phyloP scores from a whole-genome alignment of 2,329 filamentous ascomycete genomes.

The Hypoxylon sp. region DNA sequence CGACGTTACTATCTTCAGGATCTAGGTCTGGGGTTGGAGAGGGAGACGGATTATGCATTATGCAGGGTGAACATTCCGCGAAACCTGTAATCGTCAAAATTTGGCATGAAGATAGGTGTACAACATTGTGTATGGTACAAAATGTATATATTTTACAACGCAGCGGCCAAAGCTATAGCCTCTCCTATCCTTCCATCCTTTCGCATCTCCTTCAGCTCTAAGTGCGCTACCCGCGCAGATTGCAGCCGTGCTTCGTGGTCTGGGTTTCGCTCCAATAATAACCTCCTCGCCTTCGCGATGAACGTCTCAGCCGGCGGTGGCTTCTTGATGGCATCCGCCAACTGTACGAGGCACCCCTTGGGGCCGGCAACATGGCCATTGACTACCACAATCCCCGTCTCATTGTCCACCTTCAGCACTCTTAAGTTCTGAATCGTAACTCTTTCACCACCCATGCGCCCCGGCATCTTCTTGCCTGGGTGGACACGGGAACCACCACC shows the following conservation, averaged over 20 bases:
- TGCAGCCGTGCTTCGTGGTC: slow-evolving; percentile 63
- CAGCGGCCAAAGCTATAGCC: slow-evolving; percentile 47
- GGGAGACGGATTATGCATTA: not conserved
- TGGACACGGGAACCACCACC: slow-evolving; percentile 92
- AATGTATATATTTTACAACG: slow-evolving; percentile 32
- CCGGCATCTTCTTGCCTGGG: slow-evolving; percentile 98
- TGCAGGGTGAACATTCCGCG: slow-evolving; percentile 7
- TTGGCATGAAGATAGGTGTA: slow-evolving; percentile 48
- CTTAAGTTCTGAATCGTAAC: slow-evolving; percentile 93
- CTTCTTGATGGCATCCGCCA: slow-evolving; percentile 95
- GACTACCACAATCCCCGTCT: slow-evolving; percentile 89
- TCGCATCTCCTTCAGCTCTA: slow-evolving; percentile 68
- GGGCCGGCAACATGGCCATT: slow-evolving; percentile 90
- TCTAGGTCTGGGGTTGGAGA: not conserved
- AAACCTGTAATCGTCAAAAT: slow-evolving; percentile 22
- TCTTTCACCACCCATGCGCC: slow-evolving; percentile 91
- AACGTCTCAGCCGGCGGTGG: slow-evolving; percentile 66
- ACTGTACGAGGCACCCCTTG: slow-evolving; percentile 85
- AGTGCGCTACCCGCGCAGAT: slow-evolving; percentile 65
- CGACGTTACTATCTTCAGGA: not conserved
- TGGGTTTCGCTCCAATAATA: slow-evolving; percentile 64
- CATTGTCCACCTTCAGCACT: slow-evolving; percentile 88
- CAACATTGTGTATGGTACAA: slow-evolving; percentile 53
- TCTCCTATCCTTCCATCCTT: slow-evolving; percentile 60
- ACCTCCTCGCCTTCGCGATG: slow-evolving; percentile 62